phyloP scores from a whole-genome alignment of 306 rosid species.

The Fagus sylvatica region DNA sequence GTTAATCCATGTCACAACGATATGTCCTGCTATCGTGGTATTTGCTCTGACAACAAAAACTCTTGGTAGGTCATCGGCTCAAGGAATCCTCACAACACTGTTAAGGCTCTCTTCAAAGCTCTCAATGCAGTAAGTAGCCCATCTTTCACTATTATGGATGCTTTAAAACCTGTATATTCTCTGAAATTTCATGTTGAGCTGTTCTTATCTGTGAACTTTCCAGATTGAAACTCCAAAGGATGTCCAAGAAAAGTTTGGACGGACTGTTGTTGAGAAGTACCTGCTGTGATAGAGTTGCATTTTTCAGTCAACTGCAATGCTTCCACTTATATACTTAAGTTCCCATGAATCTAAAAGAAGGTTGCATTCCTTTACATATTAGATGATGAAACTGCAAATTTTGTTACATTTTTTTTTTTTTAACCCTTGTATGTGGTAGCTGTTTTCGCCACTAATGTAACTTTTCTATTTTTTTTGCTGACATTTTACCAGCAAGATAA shows the following conservation, averaged over 20 bases:
- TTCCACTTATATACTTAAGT: not conserved
- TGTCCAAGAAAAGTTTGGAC: conserved; percentile 85
- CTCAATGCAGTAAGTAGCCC: conserved; percentile 74
- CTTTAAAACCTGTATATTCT: conserved; percentile 11
- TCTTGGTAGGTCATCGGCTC: conserved; percentile 77
- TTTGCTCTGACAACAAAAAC: conserved; percentile 22
- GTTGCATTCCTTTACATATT: not conserved
- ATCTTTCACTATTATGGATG: conserved; percentile 15
- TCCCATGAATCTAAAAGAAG: not conserved
- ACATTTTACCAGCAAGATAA: not conserved
- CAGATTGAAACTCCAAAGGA: conserved; percentile 94
- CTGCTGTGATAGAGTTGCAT: conserved; percentile 45
- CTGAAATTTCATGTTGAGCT: conserved; percentile 9
- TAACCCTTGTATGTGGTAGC: not conserved
- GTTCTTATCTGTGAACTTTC: conserved; percentile 19
- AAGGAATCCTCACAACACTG: conserved; percentile 84
- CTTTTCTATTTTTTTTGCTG: not conserved
- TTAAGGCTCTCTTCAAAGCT: conserved; percentile 87
- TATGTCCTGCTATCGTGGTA: conserved; percentile 12
- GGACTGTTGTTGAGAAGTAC: conserved; percentile 92
- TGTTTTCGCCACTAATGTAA: not conserved
- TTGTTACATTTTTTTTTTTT: not conserved
- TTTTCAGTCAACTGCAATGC: conserved; percentile 16
- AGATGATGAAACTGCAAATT: not conserved
- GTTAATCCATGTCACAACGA: conserved; percentile 19